Base-by-base conservation (phyloP, 2,329 filamentous ascomycete species). In the Pseudogymnoascus sp. region DNA sequence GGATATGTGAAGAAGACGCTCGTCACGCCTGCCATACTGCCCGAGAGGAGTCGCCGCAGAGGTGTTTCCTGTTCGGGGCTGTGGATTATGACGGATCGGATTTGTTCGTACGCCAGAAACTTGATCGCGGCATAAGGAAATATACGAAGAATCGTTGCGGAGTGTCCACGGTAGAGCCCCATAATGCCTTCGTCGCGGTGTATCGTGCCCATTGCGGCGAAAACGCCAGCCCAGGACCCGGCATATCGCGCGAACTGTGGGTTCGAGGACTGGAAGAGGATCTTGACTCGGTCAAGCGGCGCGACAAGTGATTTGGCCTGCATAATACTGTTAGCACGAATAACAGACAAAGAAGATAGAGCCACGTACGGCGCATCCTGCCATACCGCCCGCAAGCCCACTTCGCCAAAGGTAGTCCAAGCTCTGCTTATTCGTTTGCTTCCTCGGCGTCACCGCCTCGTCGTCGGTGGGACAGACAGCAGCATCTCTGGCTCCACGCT, bases 121-220 rank as follows among this genome's bases (percentile, higher is more conserved):
- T 99, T 99, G 75, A 97, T 96, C 50, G 90, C 93, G 14, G 93
- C 94, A 73, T 99, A 99, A 5, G 94, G 94, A 69, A 97, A 99
- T 65, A 99, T 96, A 65, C 94, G 87, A 59, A 97, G 80, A 2
- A 99, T 79, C 0, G 94, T 99, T 2, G 92, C 94, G 3, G 91
- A 97, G 73, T 99, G 94, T 6, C 94, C 94, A 59, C 94, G 88
- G 76, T 91, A 99, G 6, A 99, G 80, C 1, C 94, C 94, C 9
- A 79, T 72, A 1, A 82, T 66, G 37, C 94, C 94, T 64, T 95
- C 89, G 50, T 84, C 78, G 22, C 74, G 76, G 68, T 94, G 90
- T 65, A 99, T 97, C 68, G 92, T 89, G 67, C 83, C 82, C 74
- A 97, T 88, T 25, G 94, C 92, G 16, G 81, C 81, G n/a, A 84